These are phyloP conservation scores for Astrothelium macrocarpum DNA, from an alignment of 495 filamentous ascomycete species.

Conservation along the genomic window DNA sequence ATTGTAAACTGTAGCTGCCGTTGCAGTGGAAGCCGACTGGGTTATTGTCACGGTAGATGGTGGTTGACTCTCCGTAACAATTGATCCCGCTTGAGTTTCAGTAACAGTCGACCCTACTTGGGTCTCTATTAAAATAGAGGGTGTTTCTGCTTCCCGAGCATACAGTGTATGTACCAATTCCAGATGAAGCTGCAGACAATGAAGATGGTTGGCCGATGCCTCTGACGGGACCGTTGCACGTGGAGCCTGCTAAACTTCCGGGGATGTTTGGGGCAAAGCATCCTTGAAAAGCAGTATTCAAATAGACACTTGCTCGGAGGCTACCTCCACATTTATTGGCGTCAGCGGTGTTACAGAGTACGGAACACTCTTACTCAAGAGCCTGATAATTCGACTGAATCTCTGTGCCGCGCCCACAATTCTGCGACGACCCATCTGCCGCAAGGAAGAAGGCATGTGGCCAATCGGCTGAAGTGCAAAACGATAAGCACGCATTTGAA, in stretches of 20 bases:
- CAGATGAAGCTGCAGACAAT: neutral
- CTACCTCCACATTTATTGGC: neutral
- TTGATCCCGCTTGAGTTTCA: neutral
- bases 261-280: slow-evolving; percentile 2
- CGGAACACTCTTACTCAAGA: neutral
- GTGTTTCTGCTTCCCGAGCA: neutral
- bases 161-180: neutral
- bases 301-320: neutral
- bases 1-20: neutral
- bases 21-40: neutral
- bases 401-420: slow-evolving; percentile 8
- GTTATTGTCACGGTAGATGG: neutral
- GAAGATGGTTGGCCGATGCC: neutral
- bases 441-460: slow-evolving; percentile 1
- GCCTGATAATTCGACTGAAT: slow-evolving; percentile 5
- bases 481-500: neutral
- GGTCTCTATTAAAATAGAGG: neutral
- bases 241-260: neutral
- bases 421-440: slow-evolving; percentile 3
- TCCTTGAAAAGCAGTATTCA: neutral
- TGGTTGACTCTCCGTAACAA: neutral
- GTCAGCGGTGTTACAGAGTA: neutral
- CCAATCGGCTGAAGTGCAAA: neutral
- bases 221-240: neutral
- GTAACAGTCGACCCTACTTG: neutral